These are phyloP conservation scores for Claviceps spartinae DNA, from an alignment of 2,329 filamentous ascomycete genomes.

Conservation along the genomic window DNA sequence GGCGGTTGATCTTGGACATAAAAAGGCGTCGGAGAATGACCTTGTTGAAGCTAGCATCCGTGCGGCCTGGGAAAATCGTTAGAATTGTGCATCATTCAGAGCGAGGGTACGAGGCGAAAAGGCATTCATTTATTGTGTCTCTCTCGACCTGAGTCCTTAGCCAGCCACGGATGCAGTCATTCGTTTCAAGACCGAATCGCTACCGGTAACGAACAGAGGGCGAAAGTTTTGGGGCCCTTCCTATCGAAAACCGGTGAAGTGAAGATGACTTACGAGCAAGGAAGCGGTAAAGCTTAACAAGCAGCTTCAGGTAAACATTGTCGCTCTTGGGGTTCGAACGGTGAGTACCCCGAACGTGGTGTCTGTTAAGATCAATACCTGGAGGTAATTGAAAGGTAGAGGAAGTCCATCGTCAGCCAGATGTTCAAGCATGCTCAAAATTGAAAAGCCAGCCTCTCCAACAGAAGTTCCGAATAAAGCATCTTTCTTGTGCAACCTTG, in stretches of 20 bases:
- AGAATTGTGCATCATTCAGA: constrained; percentile 2
- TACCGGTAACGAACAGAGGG: too few relatives aligned
- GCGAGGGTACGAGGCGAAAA: too few relatives aligned
- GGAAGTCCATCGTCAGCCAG: constrained; percentile 45
- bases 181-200: not conserved
- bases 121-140: too few relatives aligned
- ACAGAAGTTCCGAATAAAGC: not conserved
- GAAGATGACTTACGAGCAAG: constrained; percentile 54
- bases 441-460: constrained; percentile 8
- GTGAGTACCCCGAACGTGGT: constrained; percentile 61
- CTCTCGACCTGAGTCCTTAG: too few relatives aligned
- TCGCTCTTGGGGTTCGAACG: constrained; percentile 95
- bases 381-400: constrained; percentile 17
- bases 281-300: constrained; percentile 98
- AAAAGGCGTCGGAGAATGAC: constrained; percentile 93
- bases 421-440: constrained; percentile 50
- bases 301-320: constrained; percentile 93
- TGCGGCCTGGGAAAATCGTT: constrained; percentile 52
- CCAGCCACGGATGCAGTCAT: not conserved
- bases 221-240: too few relatives aligned
- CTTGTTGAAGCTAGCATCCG: constrained; percentile 97
- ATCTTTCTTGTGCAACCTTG: not conserved
- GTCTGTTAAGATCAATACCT: constrained; percentile 61
- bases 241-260: too few relatives aligned
- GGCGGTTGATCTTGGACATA: constrained; percentile 97